Conservation (phyloP, 441 rosid species). For the Arabidopsis hybrid region DNA sequence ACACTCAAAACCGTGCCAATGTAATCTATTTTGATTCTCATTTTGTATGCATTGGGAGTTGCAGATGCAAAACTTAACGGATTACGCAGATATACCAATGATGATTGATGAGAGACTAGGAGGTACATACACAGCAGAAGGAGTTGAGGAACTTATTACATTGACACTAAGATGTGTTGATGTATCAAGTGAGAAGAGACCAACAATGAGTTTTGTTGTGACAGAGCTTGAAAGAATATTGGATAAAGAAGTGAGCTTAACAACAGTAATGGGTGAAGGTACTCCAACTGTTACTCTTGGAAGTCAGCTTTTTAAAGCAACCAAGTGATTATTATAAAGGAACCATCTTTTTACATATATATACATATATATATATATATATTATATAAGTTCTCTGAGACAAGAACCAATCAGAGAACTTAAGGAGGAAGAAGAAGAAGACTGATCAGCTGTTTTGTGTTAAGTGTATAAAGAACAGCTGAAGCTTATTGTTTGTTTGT, state of each 20-base stretch:
- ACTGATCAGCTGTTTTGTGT: slow-evolving; percentile 70
- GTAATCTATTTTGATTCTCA: slow-evolving; percentile 4
- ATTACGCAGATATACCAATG: slow-evolving; percentile 53
- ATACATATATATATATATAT: slow-evolving; percentile 4
- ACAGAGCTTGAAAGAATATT: slow-evolving; percentile 64
- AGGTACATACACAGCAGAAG: slow-evolving; percentile 65
- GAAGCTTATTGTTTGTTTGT: slow-evolving; percentile 45
- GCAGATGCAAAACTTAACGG: slow-evolving; percentile 71
- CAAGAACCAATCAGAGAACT: slow-evolving; percentile 32
- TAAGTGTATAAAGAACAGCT: slow-evolving; percentile 89
- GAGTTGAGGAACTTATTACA: slow-evolving; percentile 64
- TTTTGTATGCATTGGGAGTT: slow-evolving; percentile 12
- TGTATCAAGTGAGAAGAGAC: slow-evolving; percentile 66
- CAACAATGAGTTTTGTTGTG: slow-evolving; percentile 60
- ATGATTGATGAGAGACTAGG: slow-evolving; percentile 67
- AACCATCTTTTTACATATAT: slow-evolving; percentile 40
- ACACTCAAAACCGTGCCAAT: slow-evolving; percentile 6
- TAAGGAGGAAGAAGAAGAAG: slow-evolving; percentile 42
- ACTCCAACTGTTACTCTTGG: slow-evolving; percentile 72
- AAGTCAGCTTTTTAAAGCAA: slow-evolving; percentile 65
- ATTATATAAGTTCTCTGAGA: slow-evolving; percentile 34
- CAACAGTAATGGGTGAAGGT: slow-evolving; percentile 74
- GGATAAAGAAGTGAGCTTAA: slow-evolving; percentile 70
- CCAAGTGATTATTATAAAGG: slow-evolving; percentile 44
- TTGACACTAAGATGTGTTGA: slow-evolving; percentile 59